Evolutionary conservation across 1,139 yeast species (phyloP).

Genomic region (Pneumocystis canis): DNA sequence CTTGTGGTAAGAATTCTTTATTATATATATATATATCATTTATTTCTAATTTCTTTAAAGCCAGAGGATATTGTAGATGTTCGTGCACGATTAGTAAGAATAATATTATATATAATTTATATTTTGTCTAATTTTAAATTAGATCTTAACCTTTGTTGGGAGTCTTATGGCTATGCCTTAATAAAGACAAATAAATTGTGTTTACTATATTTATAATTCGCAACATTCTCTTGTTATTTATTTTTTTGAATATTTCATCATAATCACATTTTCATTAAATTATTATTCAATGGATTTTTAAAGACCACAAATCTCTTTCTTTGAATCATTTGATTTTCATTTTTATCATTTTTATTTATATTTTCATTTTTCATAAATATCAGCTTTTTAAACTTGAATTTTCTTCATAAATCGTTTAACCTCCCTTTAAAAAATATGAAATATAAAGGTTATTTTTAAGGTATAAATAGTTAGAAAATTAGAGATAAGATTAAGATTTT

Average conservation of each 20-base stretch:
- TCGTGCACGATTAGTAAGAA: conserved; percentile 51
- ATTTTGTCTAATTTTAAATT: not conserved
- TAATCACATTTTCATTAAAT: not conserved
- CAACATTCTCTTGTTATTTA: not conserved
- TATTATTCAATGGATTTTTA: not conserved
- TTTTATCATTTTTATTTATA: not conserved
- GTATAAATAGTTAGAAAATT: not conserved
- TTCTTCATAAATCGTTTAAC: too few species aligned
- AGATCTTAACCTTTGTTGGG: conserved; percentile 81
- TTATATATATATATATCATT: not conserved
- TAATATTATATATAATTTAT: not conserved
- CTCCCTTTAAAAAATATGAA: not conserved
- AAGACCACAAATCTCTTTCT: not conserved
- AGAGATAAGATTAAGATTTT: not conserved
- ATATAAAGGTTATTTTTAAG: not conserved
- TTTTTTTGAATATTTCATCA: not conserved
- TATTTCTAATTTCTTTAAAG: not conserved
- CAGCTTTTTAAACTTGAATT: too few species aligned
- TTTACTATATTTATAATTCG: not conserved
- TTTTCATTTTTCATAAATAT: too few species aligned
- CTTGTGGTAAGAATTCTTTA: conserved; percentile 33
- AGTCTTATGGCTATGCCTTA: conserved; percentile 49
- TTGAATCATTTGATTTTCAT: not conserved
- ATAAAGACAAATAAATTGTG: not conserved
- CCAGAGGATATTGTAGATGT: conserved; percentile 99